Conservation (phyloP, 257 asterid genomes). For the Fraxinus quadrangulata region DNA sequence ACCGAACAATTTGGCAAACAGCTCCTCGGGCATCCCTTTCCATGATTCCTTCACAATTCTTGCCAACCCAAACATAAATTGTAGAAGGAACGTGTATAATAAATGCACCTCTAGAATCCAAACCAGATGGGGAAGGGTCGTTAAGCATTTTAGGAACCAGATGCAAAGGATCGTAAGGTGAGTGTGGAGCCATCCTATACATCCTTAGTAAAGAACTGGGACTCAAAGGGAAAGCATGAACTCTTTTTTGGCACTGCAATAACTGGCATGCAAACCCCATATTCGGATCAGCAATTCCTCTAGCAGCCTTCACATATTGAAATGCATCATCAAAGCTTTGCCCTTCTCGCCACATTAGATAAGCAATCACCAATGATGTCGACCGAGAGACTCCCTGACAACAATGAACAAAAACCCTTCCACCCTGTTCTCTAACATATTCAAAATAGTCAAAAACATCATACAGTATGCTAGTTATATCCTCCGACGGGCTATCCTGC, state of each 20-base stretch:
- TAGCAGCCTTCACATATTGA: constrained; percentile 76
- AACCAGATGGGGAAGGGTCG: constrained; percentile 34
- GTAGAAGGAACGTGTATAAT: constrained; percentile 75
- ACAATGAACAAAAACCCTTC: constrained; percentile 70
- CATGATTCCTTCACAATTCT: constrained; percentile 61
- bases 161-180: constrained; percentile 91
- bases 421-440: constrained; percentile 51
- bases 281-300: constrained; percentile 90
- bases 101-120: constrained; percentile 90
- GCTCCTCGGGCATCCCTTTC: constrained; percentile 66
- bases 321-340: constrained; percentile 86
- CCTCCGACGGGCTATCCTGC: constrained; percentile 61
- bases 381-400: constrained; percentile 95
- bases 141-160: constrained; percentile 45
- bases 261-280: constrained; percentile 88
- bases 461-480: constrained; percentile 57
- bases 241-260: constrained; percentile 73
- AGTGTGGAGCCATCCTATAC: constrained; percentile 89
- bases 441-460: constrained; percentile 63
- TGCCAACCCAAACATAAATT: constrained; percentile 81
- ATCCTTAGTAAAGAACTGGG: constrained; percentile 76
- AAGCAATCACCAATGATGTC: constrained; percentile 89
- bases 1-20: constrained; percentile 75
- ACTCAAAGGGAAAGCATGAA: constrained; percentile 87
- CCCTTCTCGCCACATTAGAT: constrained; percentile 92